phyloP scores from a whole-genome alignment of 2,329 filamentous ascomycete species.

The Colletotrichum coccodes region DNA sequence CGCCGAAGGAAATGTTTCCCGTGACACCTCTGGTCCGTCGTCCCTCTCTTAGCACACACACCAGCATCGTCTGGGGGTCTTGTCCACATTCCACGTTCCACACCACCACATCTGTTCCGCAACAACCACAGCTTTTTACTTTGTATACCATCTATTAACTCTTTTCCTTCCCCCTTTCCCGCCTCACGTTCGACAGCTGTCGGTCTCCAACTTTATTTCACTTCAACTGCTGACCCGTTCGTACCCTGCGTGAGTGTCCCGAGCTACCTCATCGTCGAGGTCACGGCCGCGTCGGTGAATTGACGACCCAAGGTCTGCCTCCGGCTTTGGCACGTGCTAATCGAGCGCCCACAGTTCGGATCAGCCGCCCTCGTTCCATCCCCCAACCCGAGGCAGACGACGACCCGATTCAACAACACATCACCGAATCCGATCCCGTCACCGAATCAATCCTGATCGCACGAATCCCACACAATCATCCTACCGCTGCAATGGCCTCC shows the following conservation, averaged over 20 bases:
- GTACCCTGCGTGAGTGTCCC: background rate
- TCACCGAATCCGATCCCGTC: background rate
- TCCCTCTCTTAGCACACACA: background rate
- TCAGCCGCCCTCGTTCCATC: slow-evolving; percentile 1
- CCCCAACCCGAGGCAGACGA: background rate
- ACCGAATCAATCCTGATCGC: background rate
- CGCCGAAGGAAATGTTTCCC: background rate
- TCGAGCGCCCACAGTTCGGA: slow-evolving; percentile 20
- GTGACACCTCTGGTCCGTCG: background rate
- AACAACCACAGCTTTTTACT: background rate
- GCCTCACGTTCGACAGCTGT: background rate
- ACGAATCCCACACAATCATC: background rate
- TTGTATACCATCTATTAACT: background rate
- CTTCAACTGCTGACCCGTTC: background rate
- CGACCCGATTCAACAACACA: background rate
- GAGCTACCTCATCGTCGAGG: slow-evolving; percentile 6
- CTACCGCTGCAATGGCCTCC: slow-evolving; percentile 17
- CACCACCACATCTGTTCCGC: background rate
- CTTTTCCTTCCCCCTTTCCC: background rate
- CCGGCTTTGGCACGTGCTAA: slow-evolving; percentile 29
- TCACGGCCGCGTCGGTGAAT: background rate
- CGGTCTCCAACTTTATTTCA: background rate
- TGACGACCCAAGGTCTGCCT: background rate
- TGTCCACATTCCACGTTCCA: slow-evolving; percentile 1
- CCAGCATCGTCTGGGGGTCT: background rate